Base-by-base conservation (phyloP, 331 rosid genomes). In the Cydonia oblonga region DNA sequence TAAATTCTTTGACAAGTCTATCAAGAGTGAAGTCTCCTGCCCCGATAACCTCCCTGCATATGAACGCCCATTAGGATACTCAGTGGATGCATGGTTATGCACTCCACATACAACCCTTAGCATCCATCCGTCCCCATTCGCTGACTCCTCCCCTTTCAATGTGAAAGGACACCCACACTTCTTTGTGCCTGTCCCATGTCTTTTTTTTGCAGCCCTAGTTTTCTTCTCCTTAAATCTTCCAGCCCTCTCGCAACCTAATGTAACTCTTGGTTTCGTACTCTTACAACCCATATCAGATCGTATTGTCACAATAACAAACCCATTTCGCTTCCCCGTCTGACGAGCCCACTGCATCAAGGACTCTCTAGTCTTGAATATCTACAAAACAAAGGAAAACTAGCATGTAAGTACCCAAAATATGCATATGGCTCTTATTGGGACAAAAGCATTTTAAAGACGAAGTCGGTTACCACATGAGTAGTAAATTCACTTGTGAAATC, bases 151-250 rank as follows among this genome's bases (percentile, higher is more conserved):
- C 2, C 80, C 84, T 57, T 81, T 81, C 64, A 81, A 40, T 58
- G 71, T 25, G 66, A 81, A 81, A 52, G 78, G 84, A 28, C 84
- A 81, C 18, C 71, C 68, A 71, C 78, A 81, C 69, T 81, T 81
- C 64, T 76, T 76, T 24, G 72, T 71, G 18, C 84, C 78, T 42
- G 75, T 67, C 26, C 60, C 65, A 38, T 33, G 70, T 16, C 29
- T 32, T 67, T 71, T 28, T 23, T 69, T 51, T 6, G 15, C 52
- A 24, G 32, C 59, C 9, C 70, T 32, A 8, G 32, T 32, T 69
- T 62, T 71, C 16, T 70, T 57, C 69, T 73, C 49, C 40, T 74
- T 70, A 71, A 64, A 66, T 46, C 38, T 71, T 59, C 81, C 78
- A 60, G 68, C 68, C 69, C 75, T 68, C 49, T 80, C 75, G 24